Conservation (phyloP, 495 filamentous ascomycete genomes). For the Tuber borchii region DNA sequence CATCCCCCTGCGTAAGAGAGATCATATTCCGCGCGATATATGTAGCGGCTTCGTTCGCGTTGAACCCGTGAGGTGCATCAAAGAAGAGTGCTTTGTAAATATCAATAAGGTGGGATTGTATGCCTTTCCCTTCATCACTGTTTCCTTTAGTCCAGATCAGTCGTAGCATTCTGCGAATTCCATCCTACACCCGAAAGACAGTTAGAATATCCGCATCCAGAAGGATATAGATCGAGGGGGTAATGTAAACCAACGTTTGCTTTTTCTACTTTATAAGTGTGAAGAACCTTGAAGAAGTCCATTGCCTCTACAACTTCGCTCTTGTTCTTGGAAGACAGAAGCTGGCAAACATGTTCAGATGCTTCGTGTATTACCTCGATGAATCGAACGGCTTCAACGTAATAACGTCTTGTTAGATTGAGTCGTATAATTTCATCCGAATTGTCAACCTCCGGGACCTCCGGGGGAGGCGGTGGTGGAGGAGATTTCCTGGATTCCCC, state of each 20-base stretch:
- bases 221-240: too few species aligned
- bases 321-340: constrained; percentile 90
- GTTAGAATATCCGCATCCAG: background rate
- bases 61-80: constrained; percentile 80
- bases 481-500: constrained; percentile 48
- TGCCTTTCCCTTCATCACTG: constrained; percentile 96
- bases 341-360: constrained; percentile 68
- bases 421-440: constrained; percentile 78
- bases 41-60: constrained; percentile 82
- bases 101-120: constrained; percentile 93
- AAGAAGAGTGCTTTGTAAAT: constrained; percentile 96
- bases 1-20: constrained; percentile 81
- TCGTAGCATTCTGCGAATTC: constrained; percentile 88
- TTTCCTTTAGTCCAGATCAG: constrained; percentile 99
- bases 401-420: constrained; percentile 82
- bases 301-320: constrained; percentile 97
- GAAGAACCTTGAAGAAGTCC: constrained; percentile 92
- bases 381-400: constrained; percentile 83
- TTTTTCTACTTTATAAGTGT: constrained; percentile 91
- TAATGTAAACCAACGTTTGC: constrained; percentile 54
- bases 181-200: constrained; percentile 43
- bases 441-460: constrained; percentile 43
- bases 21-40: constrained; percentile 99
- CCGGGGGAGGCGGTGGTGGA: constrained; percentile 42
- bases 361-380: constrained; percentile 86